Evolutionary conservation across 2,329 filamentous ascomycete species (phyloP).

Genomic region (Cyphellophora attinorum): DNA sequence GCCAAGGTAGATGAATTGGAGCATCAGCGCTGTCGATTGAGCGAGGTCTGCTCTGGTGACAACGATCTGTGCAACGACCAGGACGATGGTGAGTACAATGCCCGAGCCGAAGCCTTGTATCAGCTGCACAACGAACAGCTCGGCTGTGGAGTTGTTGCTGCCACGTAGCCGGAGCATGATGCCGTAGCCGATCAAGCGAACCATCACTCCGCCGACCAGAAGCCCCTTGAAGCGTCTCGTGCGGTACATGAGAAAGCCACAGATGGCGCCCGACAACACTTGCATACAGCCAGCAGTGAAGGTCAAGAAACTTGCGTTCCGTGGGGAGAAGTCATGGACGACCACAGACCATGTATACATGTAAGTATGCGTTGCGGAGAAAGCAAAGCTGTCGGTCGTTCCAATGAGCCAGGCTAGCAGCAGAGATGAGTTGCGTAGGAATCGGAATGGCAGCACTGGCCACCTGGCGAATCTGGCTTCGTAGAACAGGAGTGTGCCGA

Average conservation of each 20-base stretch:
- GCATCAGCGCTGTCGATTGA: constrained; percentile 37
- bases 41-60: constrained; percentile 38
- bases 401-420: constrained; percentile 31
- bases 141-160: constrained; percentile 31
- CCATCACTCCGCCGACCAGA: constrained; percentile 27
- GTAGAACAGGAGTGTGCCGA: constrained; percentile 38
- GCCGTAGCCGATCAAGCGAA: constrained; percentile 41
- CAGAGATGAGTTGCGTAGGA: constrained; percentile 36
- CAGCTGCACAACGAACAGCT: constrained; percentile 39
- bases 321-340: constrained; percentile 30
- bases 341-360: constrained; percentile 39
- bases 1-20: constrained; percentile 33
- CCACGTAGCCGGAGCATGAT: constrained; percentile 41
- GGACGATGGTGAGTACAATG: constrained; percentile 32
- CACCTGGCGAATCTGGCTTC: constrained; percentile 35
- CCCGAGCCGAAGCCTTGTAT: constrained; percentile 41
- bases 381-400: constrained; percentile 39
- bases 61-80: constrained; percentile 36
- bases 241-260: constrained; percentile 33
- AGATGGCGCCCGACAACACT: constrained; percentile 30
- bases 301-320: constrained; percentile 35
- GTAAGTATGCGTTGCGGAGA: constrained; percentile 37
- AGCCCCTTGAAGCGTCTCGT: constrained; percentile 40
- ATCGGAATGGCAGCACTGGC: constrained; percentile 37
- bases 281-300: constrained; percentile 33